Percentiles rank a stretch among this genome's conserved stretches.
These are phyloP conservation scores for Berberis thunbergii DNA, from an alignment of 164 flowering plant species.

Conservation along the genomic window DNA sequence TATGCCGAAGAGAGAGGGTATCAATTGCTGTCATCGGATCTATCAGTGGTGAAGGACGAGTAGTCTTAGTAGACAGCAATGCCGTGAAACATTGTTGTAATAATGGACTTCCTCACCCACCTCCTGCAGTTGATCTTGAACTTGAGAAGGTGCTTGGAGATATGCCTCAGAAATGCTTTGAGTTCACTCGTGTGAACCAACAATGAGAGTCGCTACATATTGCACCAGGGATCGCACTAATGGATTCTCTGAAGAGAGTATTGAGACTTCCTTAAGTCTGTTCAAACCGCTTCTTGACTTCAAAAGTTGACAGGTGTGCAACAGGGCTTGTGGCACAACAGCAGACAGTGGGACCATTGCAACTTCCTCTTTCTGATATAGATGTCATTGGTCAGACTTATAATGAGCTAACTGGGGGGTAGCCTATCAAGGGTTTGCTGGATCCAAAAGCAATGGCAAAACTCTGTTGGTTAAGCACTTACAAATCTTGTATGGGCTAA, in stretches of 20 bases:
- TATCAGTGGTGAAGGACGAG: slow-evolving; percentile 72
- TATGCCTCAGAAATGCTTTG: slow-evolving; percentile 89
- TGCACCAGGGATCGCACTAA: slow-evolving; percentile 69
- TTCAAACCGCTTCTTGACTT: slow-evolving; percentile 85
- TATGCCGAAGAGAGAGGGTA: slow-evolving; percentile 86
- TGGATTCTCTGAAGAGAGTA: slow-evolving; percentile 78
- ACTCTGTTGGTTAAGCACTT: slow-evolving; percentile 88
- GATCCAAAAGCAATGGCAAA: slow-evolving; percentile 94
- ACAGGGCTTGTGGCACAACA: slow-evolving; percentile 98
- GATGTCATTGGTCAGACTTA: slow-evolving; percentile 86
- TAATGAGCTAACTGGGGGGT: slow-evolving; percentile 73
- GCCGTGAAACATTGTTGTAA: slow-evolving; percentile 34
- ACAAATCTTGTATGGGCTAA: slow-evolving; percentile 97
- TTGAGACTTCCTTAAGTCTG: slow-evolving; percentile 81
- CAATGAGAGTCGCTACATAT: slow-evolving; percentile 69
- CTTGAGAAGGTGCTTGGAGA: slow-evolving; percentile 89
- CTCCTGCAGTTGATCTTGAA: slow-evolving; percentile 89
- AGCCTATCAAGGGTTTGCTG: slow-evolving; percentile 78
- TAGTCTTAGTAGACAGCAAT: slow-evolving; percentile 56
- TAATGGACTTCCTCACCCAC: slow-evolving; percentile 58
- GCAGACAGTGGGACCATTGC: slow-evolving; percentile 93
- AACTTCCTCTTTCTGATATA: slow-evolving; percentile 89
- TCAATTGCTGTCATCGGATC: slow-evolving; percentile 89
- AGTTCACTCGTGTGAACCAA: slow-evolving; percentile 40
- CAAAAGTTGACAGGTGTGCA: slow-evolving; percentile 94